Base-by-base conservation (phyloP, 345 rosid species). In the Eucalyptus globulus region DNA sequence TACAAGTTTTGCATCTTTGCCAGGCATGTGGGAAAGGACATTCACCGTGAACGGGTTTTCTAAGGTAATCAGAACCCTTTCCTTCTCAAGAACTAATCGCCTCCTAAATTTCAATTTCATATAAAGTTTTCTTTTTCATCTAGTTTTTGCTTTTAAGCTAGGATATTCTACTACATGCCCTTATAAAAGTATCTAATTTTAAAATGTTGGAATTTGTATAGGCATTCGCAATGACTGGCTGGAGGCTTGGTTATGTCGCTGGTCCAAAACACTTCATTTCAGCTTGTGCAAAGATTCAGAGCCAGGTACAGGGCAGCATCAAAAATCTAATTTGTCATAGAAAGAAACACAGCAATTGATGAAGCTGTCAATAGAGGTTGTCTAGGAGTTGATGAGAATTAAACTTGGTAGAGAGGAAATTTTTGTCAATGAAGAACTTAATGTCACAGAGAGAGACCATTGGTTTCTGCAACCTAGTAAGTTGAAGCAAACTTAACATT, bases 171-270 rank as follows among this genome's bases (percentile, higher is more conserved):
- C 44, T 51, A 8, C 17, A 13, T 51, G 87, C 87, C 65, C 62
- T 31, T 21, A 26, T 29, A 19, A n/a, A 50, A 22, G 4, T 50
- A 11, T 56, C 62, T 88, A 88, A 76, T 40, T 76, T 76, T 76
- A 11, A 76, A 22, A 56, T 80, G 51, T 27, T 37, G 87, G 49
- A 51, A 14, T 27, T 67, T 92, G 89, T 94, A n/a, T 91, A 97
- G 99, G 97, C 99, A 88, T 98, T 96, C 90, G 99, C 99, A 67
- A 98, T 98, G 99, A 98, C 99, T 92, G 99, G 99, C 44, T 98
- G 99, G 99, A 94, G 99, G 72, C 99, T 98, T 89, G 98, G 99
- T 87, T 97, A 97, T 88, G 87, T 98, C 47, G 99, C 99, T 49
- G 99, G 99, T 76, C 99, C 99, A 76, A 97, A 94, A 88, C 98